Evolutionary conservation across 495 filamentous ascomycete genomes (phyloP), one percentile per base, ranked within the genome.

Genomic region (Amphirosellinia nigrospora): DNA sequence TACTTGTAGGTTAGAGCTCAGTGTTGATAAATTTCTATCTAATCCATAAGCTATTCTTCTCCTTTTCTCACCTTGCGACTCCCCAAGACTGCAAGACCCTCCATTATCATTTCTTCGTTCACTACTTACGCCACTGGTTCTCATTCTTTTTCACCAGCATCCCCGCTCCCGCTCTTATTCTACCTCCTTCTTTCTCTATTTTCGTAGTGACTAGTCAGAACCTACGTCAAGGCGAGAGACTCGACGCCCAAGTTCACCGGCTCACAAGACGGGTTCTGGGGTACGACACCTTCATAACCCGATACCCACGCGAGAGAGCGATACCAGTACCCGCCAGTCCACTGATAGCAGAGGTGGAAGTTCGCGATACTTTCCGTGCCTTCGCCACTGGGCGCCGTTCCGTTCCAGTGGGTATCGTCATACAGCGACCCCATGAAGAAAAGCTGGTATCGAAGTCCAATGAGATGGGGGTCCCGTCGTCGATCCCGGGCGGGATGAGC

Each of bases 251-350:
- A 48, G 38, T 64, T 70, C 16, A 70, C 46, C 16, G 68, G 48
- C 30, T 70, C 13, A 58, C 68, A 70, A 58, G 68, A 64, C n/a
- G 68, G 68, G 21, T 70, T 70, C 68, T 70, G 68, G 1, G 68
- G 59, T 38, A 21, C 8, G n/a, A 39, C 48, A 3, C 60, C 38
- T 43, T 41, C 32, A 11, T 36, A 28, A 2, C 68, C 68, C 7
- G 60, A 70, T 26, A 70, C 48, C 68, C 68, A 70, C 4, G 43
- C 59, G 10, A 70, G 16, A 9, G 68, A 70, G 21, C 38, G 60
- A 28, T 48, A 46, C 68, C 68, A 64, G 21, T 70, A 70, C 28
- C 68, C 68, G 19, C 68, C 68, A 28, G 60, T 64, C 68, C 59
- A 70, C 38, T 70, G 59, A 21, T 64, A 70, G 39, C 68, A 70